Conservation (phyloP, 2,329 filamentous ascomycete species). For the Cercospora sp. region DNA sequence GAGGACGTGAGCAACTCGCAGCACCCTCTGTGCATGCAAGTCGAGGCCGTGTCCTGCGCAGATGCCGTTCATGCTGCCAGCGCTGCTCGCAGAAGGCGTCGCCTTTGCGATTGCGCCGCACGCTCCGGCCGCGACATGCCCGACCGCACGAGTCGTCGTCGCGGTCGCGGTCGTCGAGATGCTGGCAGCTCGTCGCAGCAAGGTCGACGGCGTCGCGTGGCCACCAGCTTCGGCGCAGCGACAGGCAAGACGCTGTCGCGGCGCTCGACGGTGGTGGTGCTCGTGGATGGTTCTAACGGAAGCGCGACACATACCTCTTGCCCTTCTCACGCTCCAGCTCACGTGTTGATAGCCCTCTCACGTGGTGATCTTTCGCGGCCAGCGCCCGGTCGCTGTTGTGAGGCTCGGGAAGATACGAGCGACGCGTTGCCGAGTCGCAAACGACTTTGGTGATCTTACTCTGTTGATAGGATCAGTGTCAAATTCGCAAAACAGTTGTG, state of each 20-base stretch:
- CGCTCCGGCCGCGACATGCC: neutral
- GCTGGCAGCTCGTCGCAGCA: neutral
- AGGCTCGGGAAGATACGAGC: neutral
- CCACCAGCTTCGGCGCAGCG: neutral
- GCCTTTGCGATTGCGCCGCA: neutral
- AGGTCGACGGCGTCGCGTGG: neutral
- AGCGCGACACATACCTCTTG: constrained; percentile 4
- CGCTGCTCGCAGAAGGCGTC: neutral
- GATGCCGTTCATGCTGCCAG: neutral
- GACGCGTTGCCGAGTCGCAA: neutral
- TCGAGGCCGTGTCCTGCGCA: neutral
- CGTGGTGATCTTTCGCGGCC: neutral
- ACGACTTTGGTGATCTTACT: neutral
- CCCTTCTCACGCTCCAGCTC: neutral
- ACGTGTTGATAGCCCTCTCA: neutral
- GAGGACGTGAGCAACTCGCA: constrained; percentile 1
- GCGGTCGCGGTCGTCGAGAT: neutral
- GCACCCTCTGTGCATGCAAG: constrained; percentile 5
- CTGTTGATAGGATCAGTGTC: neutral
- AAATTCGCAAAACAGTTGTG: neutral
- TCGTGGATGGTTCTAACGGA: neutral
- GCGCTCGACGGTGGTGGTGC: neutral
- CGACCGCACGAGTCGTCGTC: neutral
- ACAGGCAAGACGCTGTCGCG: neutral
- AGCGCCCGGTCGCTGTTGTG: constrained; percentile 1